These are phyloP conservation scores for Aegle marmelos DNA, from an alignment of 345 rosid genomes.

Conservation along the genomic window DNA sequence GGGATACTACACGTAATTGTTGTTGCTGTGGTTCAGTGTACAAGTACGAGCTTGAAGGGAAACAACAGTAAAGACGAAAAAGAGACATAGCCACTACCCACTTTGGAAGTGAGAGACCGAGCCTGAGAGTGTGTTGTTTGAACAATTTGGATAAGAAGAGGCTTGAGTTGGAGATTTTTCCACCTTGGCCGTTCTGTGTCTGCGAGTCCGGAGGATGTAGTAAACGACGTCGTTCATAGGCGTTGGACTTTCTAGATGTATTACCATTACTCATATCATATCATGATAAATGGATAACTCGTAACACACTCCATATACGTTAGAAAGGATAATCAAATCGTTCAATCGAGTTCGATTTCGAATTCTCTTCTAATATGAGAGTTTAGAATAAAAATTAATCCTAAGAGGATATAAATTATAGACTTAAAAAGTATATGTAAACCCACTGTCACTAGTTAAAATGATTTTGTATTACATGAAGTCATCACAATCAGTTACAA, in stretches of 20 bases:
- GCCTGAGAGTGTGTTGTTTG: neutral
- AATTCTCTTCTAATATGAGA: no score
- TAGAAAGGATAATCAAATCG: neutral
- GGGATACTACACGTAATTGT: conserved; percentile 12
- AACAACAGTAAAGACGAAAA: conserved; percentile 39
- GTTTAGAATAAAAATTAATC: no score
- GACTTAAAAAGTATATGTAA: neutral
- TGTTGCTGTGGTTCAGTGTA: conserved; percentile 10
- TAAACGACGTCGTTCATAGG: conserved; percentile 11
- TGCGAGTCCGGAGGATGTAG: no score
- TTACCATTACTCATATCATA: no score
- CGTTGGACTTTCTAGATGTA: neutral
- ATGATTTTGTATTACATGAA: neutral
- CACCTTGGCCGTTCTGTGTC: neutral
- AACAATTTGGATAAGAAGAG: conserved; percentile 31
- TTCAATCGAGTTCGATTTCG: no score
- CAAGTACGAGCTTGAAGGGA: conserved; percentile 24
- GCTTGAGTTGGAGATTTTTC: neutral
- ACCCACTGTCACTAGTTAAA: neutral
- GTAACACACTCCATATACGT: no score
- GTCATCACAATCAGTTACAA: neutral
- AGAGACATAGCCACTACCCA: conserved; percentile 33
- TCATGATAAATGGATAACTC: no score
- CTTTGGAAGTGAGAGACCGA: neutral
- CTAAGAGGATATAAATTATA: neutral